Conservation (phyloP, 192 early-diverging fungal species). For the Podila verticillata region DNA sequence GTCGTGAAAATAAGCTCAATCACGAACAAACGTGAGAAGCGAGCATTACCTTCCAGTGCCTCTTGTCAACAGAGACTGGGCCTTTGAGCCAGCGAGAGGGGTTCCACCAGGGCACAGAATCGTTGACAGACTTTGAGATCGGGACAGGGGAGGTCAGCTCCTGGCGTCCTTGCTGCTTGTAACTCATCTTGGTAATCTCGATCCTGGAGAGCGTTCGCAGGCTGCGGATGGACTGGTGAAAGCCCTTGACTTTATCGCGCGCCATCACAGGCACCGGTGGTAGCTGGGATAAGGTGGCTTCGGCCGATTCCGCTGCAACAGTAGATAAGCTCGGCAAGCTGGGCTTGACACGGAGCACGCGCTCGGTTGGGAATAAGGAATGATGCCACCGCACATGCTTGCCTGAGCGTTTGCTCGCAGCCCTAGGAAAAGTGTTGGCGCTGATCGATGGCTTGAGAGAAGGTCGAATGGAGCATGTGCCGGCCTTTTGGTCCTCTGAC, state of each 20-base stretch:
- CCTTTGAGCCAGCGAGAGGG: slow-evolving; percentile 34
- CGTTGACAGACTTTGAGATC: slow-evolving; percentile 35
- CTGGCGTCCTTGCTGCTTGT: slow-evolving; percentile 48
- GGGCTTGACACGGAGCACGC: slow-evolving; percentile 31
- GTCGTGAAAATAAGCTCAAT: background rate
- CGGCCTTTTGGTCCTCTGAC: background rate
- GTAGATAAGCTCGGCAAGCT: slow-evolving; percentile 40
- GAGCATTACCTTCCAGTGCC: slow-evolving; percentile 42
- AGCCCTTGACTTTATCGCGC: slow-evolving; percentile 25
- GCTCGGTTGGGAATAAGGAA: slow-evolving; percentile 45
- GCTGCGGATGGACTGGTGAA: slow-evolving; percentile 45
- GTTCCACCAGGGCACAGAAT: slow-evolving; percentile 37
- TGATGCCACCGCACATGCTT: slow-evolving; percentile 50
- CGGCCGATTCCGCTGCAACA: slow-evolving; percentile 25
- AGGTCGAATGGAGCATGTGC: background rate
- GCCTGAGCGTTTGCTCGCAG: slow-evolving; percentile 23
- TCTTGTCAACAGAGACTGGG: slow-evolving; percentile 25
- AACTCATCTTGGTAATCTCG: slow-evolving; percentile 51
- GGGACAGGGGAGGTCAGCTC: slow-evolving; percentile 29
- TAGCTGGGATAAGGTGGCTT: slow-evolving; percentile 23
- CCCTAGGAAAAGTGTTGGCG: slow-evolving; percentile 39
- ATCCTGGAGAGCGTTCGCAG: slow-evolving; percentile 32
- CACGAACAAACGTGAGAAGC: background rate
- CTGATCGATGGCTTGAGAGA: slow-evolving; percentile 42
- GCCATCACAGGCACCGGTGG: slow-evolving; percentile 37